Percentiles rank a stretch among this genome's conserved stretches.
Conservation (phyloP, 495 filamentous ascomycete species). For the Talaromyces borbonicus region DNA sequence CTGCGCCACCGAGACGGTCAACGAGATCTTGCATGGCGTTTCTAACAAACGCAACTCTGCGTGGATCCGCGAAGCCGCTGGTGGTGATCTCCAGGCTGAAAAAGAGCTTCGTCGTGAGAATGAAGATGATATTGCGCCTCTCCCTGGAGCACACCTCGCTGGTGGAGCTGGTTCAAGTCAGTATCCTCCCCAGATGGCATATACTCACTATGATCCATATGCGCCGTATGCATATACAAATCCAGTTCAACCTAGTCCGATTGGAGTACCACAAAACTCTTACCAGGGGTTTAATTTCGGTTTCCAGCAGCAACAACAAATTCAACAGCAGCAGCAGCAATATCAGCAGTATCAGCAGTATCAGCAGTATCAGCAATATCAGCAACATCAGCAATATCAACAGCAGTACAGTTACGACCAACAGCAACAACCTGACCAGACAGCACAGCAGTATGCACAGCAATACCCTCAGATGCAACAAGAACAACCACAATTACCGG, state of each 20-base stretch:
- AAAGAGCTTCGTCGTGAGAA: conserved; percentile 74
- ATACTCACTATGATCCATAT: conserved; percentile 9
- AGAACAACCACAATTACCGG: conserved; percentile 11
- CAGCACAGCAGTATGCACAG: conserved; percentile 7
- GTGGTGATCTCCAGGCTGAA: conserved; percentile 67
- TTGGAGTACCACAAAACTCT: background rate
- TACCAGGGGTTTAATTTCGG: conserved; percentile 22
- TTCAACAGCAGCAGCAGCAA: conserved; percentile 7
- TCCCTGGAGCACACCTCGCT: conserved; percentile 48
- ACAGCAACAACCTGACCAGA: too few relatives aligned
- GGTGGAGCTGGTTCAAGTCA: conserved; percentile 19
- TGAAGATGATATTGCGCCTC: conserved; percentile 71
- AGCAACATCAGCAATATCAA: conserved; percentile 5
- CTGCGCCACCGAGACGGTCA: conserved; percentile 71
- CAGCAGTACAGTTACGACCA: too few relatives aligned
- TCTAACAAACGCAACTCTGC: conserved; percentile 74
- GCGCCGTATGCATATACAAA: conserved; percentile 3
- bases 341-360: conserved; percentile 5
- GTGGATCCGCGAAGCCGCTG: conserved; percentile 68
- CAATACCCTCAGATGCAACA: conserved; percentile 7
- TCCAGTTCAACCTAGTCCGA: conserved; percentile 7
- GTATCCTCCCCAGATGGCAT: conserved; percentile 8
- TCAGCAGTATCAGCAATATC: conserved; percentile 5
- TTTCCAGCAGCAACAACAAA: conserved; percentile 13
- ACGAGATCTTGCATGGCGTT: conserved; percentile 70